A percentile compares a stretch with the other conserved stretches of the same genome.
phyloP scores from a whole-genome alignment of 2,329 filamentous ascomycete genomes.

The Orbilia oligospora region DNA sequence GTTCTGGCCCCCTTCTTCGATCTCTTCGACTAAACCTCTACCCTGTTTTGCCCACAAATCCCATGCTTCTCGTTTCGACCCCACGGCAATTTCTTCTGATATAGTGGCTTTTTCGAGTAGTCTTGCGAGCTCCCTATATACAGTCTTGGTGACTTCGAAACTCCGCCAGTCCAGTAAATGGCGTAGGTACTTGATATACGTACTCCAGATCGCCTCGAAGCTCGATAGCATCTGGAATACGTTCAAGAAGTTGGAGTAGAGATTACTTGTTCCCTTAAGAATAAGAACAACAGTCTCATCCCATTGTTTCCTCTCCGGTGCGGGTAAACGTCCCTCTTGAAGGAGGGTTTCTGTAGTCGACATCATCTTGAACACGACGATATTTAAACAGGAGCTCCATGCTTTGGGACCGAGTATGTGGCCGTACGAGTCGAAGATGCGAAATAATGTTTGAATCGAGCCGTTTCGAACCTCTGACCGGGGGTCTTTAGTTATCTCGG shows the following conservation, averaged over 20 bases:
- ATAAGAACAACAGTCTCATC: constrained; percentile 82
- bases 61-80: constrained; percentile 77
- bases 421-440: constrained; percentile 92
- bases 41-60: constrained; percentile 74
- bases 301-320: constrained; percentile 72
- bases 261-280: constrained; percentile 78
- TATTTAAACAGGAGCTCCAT: constrained; percentile 86
- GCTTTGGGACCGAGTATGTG: constrained; percentile 82
- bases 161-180: constrained; percentile 75
- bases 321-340: constrained; percentile 62
- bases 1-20: constrained; percentile 68
- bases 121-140: constrained; percentile 77
- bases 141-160: constrained; percentile 79
- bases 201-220: constrained; percentile 82
- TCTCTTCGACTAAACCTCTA: constrained; percentile 62
- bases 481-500: constrained; percentile 79
- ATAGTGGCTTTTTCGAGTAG: constrained; percentile 71
- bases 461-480: constrained; percentile 83
- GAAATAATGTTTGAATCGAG: constrained; percentile 88
- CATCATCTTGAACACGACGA: constrained; percentile 81
- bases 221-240: constrained; percentile 76
- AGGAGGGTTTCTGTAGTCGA: constrained; percentile 65
- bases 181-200: constrained; percentile 79
- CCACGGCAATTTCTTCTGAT: constrained; percentile 68
- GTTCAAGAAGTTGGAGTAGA: constrained; percentile 83